These are phyloP conservation scores for Perkinsela sp. DNA, from an alignment of 208 protist species.

Conservation along the genomic window DNA sequence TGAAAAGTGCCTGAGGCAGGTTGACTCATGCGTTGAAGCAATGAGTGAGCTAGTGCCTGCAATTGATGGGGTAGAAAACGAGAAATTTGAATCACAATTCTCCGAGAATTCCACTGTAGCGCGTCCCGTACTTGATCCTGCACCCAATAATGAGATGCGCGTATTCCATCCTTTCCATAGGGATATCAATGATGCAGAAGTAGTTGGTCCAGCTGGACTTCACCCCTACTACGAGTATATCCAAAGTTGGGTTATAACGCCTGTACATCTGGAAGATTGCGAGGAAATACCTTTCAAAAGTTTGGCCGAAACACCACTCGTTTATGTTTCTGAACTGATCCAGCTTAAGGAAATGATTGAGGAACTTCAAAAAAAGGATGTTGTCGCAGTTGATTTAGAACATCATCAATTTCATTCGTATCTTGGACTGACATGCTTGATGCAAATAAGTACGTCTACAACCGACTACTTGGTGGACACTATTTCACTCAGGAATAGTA, in stretches of 20 bases:
- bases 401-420: slow-evolving; percentile 77
- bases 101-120: slow-evolving; percentile 1
- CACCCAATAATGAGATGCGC: slow-evolving; percentile 1
- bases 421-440: slow-evolving; percentile 85
- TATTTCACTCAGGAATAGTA: slow-evolving; percentile 52
- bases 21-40: neutral
- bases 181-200: neutral
- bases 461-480: slow-evolving; percentile 89
- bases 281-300: slow-evolving; percentile 23
- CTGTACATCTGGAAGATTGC: slow-evolving; percentile 15
- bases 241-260: slow-evolving; percentile 10
- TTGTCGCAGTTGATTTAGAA: slow-evolving; percentile 81
- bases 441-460: slow-evolving; percentile 83
- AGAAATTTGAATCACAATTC: slow-evolving; percentile 4
- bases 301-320: slow-evolving; percentile 17
- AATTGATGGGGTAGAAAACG: slow-evolving; percentile 1
- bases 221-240: slow-evolving; percentile 43
- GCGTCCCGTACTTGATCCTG: slow-evolving; percentile 3
- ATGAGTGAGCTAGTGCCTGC: too few relatives aligned
- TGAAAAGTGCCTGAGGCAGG: slow-evolving; percentile 1
- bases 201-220: slow-evolving; percentile 14
- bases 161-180: slow-evolving; percentile 4
- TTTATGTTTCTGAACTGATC: slow-evolving; percentile 25
- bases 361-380: slow-evolving; percentile 13
- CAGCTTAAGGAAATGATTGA: slow-evolving; percentile 11